Evolutionary conservation across 176 grass and related monocot species (phyloP), one percentile per base, ranked within the genome.

Genomic region (Oryza punctata): DNA sequence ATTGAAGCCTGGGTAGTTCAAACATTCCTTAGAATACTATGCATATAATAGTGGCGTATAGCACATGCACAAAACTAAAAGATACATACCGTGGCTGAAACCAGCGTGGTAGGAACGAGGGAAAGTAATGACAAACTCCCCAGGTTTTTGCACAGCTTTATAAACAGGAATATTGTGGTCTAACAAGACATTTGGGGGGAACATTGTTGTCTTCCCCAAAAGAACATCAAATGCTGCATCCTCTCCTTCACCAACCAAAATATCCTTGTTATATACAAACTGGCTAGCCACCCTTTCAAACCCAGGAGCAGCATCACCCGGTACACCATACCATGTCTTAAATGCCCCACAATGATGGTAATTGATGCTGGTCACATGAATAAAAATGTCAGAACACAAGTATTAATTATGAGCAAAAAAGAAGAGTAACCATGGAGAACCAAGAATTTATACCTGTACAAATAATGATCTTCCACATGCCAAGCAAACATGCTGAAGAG

Each of bases 401-500:
- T 78, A 19, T 28, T 16, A 35, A 60, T 65, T 84, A 63, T 9
- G 33, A 33, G 27, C 35, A 71, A 65, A 24, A 65, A 26, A 37
- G 40, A 38, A 38, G 54, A n/a, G 21, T 67, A 76, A 67, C 26
- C 60, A 25, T 54, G 15, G 28, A 10, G 11, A 76, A 69, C 25
- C 26, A 24, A 68, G 52, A 25, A 65, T 35, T 50, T 52, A 7
- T 92, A 99, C 97, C 97, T 99, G 84, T 94, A 99, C 66, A 99
- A 70, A 85, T 99, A 99, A 67, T 99, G 97, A 81, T 99, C 97
- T 94, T 99, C 97, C 23, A 99, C 97, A 50, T 99, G 97, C 97
- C 97, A 99, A 19, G 97, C 93, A 91, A 99, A 99, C 91, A 99
- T 96, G 78, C 97, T 99, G 52, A 96, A 99, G 69, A 99, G 97